These are phyloP conservation scores for Cryphonectria carpinicola DNA, from an alignment of 2,329 filamentous ascomycete genomes.

Conservation along the genomic window DNA sequence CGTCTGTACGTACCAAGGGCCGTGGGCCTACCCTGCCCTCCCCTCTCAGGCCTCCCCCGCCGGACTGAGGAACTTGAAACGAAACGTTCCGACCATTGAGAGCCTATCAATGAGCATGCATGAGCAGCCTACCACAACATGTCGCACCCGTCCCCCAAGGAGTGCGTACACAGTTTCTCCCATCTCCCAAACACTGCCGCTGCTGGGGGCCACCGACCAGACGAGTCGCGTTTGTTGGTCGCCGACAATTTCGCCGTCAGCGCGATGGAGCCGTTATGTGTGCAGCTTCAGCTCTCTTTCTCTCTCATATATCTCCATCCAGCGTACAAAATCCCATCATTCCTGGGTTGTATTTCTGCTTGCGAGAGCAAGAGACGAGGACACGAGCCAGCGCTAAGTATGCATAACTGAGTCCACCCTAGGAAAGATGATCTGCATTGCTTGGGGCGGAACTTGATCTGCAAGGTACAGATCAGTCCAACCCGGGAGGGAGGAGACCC, in stretches of 20 bases:
- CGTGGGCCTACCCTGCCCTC: slow-evolving; percentile 9
- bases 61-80: slow-evolving; percentile 18
- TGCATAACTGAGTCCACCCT: slow-evolving; percentile 15
- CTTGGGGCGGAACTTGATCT: slow-evolving; percentile 15
- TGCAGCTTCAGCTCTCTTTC: neutral
- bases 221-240: neutral
- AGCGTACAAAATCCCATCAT: neutral
- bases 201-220: neutral
- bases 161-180: neutral
- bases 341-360: neutral
- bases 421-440: slow-evolving; percentile 16
- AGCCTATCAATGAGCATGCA: slow-evolving; percentile 14
- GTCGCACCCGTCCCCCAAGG: neutral
- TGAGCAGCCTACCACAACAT: slow-evolving; percentile 2
- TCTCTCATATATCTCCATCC: neutral
- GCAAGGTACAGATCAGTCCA: slow-evolving; percentile 14
- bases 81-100: slow-evolving; percentile 11
- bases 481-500: slow-evolving; percentile 3
- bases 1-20: slow-evolving; percentile 19
- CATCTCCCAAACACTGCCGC: neutral
- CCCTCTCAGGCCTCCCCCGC: neutral
- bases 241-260: neutral
- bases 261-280: neutral
- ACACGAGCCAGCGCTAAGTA: slow-evolving; percentile 6
- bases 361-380: neutral